Conservation (phyloP, 108 stramenopile species). For the Cyclotella sp. region DNA sequence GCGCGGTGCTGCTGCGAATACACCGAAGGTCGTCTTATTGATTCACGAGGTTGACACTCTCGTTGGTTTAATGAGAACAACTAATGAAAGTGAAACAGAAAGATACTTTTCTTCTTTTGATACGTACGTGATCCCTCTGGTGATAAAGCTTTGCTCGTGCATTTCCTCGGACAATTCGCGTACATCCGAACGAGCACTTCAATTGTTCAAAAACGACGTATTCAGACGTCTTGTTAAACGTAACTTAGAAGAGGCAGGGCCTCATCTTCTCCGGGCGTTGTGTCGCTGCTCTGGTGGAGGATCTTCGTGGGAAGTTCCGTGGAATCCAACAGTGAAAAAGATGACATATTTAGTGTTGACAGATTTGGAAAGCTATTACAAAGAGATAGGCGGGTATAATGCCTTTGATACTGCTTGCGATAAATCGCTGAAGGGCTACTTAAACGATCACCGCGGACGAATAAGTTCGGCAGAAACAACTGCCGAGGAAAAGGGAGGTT, state of each 20-base stretch:
- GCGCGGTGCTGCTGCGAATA: conserved; percentile 53
- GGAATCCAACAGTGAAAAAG: conserved; percentile 90
- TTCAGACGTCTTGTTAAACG: conserved; percentile 54
- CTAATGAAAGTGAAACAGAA: conserved; percentile 23
- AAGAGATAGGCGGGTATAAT: conserved; percentile 7
- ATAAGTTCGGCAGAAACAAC: not conserved
- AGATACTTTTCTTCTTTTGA: conserved; percentile 29
- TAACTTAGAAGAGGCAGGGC: conserved; percentile 45
- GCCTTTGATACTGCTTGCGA: conserved; percentile 42
- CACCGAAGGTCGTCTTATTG: conserved; percentile 79
- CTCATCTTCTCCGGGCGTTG: conserved; percentile 63
- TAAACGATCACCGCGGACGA: not conserved
- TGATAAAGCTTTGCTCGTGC: conserved; percentile 57
- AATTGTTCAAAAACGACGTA: conserved; percentile 66
- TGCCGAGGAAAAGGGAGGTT: not conserved
- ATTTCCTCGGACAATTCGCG: conserved; percentile 86
- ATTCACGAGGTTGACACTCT: conserved; percentile 86
- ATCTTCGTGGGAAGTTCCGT: conserved; percentile 56
- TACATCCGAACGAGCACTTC: conserved; percentile 73
- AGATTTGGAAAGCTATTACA: conserved; percentile 48
- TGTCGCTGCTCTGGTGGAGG: conserved; percentile 49
- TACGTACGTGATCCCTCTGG: conserved; percentile 38
- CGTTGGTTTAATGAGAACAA: conserved; percentile 50
- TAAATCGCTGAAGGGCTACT: conserved; percentile 24
- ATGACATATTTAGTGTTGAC: conserved; percentile 76